Evolutionary conservation across 140 eudicot species (phyloP).

Genomic region (Bidens hawaiensis): DNA sequence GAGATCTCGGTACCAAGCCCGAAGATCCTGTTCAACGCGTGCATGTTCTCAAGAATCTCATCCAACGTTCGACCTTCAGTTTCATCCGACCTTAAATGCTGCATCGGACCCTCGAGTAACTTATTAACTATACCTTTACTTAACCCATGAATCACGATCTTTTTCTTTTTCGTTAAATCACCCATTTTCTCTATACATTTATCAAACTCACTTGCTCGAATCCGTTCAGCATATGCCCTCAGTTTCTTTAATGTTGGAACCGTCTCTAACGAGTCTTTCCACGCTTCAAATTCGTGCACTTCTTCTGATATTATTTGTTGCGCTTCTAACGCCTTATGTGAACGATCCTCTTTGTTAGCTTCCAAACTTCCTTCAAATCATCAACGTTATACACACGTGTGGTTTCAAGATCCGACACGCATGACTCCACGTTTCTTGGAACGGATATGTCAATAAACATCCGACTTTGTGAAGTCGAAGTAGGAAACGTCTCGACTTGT

Average conservation of each 20-base stretch:
- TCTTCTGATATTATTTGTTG: constrained; percentile 58
- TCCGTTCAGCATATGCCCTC: constrained; percentile 67
- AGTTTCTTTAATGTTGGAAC: constrained; percentile 80
- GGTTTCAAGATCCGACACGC: constrained; percentile 49
- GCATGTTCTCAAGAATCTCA: constrained; percentile 74
- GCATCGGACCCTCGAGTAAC: constrained; percentile 90
- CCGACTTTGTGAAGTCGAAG: constrained; percentile 34
- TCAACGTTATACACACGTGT: constrained; percentile 78
- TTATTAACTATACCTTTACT: constrained; percentile 68
- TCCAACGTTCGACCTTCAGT: constrained; percentile 39
- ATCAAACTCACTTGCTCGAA: constrained; percentile 60
- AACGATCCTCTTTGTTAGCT: constrained; percentile 75
- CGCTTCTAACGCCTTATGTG: constrained; percentile 70
- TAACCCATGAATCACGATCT: constrained; percentile 57
- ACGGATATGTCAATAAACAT: constrained; percentile 77
- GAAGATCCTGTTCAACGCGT: constrained; percentile 64
- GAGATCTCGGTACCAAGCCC: constrained; percentile 58
- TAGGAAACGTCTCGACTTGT: constrained; percentile 52
- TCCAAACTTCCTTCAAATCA: constrained; percentile 78
- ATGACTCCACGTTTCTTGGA: constrained; percentile 75
- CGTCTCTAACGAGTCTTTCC: constrained; percentile 88
- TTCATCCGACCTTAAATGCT: constrained; percentile 69
- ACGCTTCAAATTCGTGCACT: constrained; percentile 65
- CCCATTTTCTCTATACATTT: constrained; percentile 80
- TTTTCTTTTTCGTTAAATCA: constrained; percentile 47